Percentiles rank a stretch among this genome's conserved stretches.
Evolutionary conservation across 257 asterid genomes (phyloP).

Genomic region (Ilex asprella): DNA sequence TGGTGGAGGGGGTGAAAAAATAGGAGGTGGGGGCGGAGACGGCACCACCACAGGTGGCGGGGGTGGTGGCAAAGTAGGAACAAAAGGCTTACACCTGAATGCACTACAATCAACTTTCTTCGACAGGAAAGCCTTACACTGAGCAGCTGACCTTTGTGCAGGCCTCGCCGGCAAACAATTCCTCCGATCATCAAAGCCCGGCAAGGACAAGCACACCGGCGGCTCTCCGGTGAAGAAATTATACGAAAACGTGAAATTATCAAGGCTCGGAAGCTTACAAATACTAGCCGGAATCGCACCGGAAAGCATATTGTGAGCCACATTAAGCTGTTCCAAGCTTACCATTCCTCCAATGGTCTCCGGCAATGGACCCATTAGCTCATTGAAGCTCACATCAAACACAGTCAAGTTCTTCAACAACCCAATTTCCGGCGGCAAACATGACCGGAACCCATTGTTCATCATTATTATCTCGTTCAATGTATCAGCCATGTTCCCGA

Average conservation of each 20-base stretch:
- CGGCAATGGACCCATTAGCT: slow-evolving; percentile 66
- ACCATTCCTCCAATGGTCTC: slow-evolving; percentile 50
- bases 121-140: slow-evolving; percentile 47
- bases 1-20: slow-evolving; percentile 15
- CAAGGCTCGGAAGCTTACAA: slow-evolving; percentile 52
- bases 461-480: slow-evolving; percentile 59
- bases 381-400: slow-evolving; percentile 54
- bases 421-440: slow-evolving; percentile 72
- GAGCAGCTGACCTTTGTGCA: slow-evolving; percentile 45
- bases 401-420: slow-evolving; percentile 64
- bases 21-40: slow-evolving; percentile 10
- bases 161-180: slow-evolving; percentile 72
- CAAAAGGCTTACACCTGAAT: slow-evolving; percentile 57
- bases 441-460: slow-evolving; percentile 71
- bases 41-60: slow-evolving; percentile 30
- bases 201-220: slow-evolving; percentile 56
- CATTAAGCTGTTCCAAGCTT: slow-evolving; percentile 78
- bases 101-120: slow-evolving; percentile 68
- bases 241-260: slow-evolving; percentile 56
- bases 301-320: slow-evolving; percentile 55
- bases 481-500: slow-evolving; percentile 61
- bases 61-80: slow-evolving; percentile 60
- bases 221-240: slow-evolving; percentile 83
- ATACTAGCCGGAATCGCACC: slow-evolving; percentile 63
- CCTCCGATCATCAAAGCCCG: slow-evolving; percentile 46